These are phyloP conservation scores for Malassezia pachydermatis DNA, from an alignment of 1,284 basidiomycete genomes.

Conservation along the genomic window DNA sequence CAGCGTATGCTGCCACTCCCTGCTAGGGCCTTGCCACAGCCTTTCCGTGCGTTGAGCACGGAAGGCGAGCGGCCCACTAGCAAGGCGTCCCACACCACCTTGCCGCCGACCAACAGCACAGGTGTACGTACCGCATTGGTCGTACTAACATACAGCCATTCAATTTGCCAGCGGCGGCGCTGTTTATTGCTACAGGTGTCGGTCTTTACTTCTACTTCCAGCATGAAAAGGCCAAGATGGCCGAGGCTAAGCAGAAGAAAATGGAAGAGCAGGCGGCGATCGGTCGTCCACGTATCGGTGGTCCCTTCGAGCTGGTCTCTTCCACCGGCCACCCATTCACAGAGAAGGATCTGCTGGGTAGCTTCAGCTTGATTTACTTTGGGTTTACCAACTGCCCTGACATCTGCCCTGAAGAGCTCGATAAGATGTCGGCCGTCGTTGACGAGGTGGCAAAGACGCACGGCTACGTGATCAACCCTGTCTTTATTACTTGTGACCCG, in stretches of 20 bases:
- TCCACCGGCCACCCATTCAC: slow-evolving; percentile 55
- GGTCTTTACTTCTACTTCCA: slow-evolving; percentile 82
- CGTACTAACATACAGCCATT: slow-evolving; percentile 51
- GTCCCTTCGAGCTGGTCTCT: slow-evolving; percentile 59
- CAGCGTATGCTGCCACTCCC: no score
- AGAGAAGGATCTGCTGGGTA: slow-evolving; percentile 70
- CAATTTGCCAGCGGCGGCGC: slow-evolving; percentile 66
- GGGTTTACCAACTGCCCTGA: slow-evolving; percentile 70
- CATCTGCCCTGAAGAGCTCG: slow-evolving; percentile 94
- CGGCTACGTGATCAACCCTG: slow-evolving; percentile 54
- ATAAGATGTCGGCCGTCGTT: slow-evolving; percentile 84
- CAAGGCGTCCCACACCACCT: no score
- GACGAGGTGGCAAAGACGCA: slow-evolving; percentile 57
- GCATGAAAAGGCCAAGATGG: slow-evolving; percentile 60
- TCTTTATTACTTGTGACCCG: slow-evolving; percentile 94
- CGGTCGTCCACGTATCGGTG: slow-evolving; percentile 70
- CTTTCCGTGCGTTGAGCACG: no score
- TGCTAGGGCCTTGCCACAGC: no score
- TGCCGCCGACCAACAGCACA: not conserved
- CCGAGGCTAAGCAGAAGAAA: slow-evolving; percentile 18
- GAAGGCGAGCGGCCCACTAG: no score
- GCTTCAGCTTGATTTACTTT: slow-evolving; percentile 67
- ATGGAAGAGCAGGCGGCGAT: slow-evolving; percentile 44
- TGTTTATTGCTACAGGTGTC: slow-evolving; percentile 71
- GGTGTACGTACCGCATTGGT: not conserved